Conservation (phyloP, 2,329 filamentous ascomycete genomes). For the Xylogone sp. region DNA sequence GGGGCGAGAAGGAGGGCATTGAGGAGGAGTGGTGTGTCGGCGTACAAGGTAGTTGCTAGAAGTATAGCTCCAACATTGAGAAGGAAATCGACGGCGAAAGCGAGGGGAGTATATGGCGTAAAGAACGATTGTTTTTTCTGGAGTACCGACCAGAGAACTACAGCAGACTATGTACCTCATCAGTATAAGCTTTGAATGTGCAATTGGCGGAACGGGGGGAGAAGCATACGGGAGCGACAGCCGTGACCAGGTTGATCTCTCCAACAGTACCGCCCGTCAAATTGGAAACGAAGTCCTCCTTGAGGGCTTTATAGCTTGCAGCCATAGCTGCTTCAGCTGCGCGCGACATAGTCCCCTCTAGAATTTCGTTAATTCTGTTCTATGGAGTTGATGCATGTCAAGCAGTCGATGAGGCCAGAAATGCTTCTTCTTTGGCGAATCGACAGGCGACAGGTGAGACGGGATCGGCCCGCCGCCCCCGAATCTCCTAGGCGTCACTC, state of each 20-base stretch:
- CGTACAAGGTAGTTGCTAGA: constrained; percentile 83
- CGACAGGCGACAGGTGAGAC: no score
- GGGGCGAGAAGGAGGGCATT: constrained; percentile 71
- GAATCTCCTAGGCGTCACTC: no score
- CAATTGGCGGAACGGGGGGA: constrained; percentile 4
- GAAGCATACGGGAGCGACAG: constrained; percentile 74
- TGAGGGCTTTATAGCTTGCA: constrained; percentile 78
- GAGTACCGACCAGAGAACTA: constrained; percentile 83
- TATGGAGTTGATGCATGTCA: not conserved
- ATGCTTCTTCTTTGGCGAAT: no score
- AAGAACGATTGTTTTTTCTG: constrained; percentile 85
- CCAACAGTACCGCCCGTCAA: constrained; percentile 76
- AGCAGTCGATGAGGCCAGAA: not conserved
- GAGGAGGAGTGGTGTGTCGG: constrained; percentile 68
- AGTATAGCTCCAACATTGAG: constrained; percentile 81
- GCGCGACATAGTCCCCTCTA: constrained; percentile 19
- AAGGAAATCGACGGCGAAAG: constrained; percentile 75
- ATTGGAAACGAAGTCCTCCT: constrained; percentile 94
- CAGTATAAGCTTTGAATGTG: constrained; percentile 14
- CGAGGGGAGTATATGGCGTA: constrained; percentile 64
- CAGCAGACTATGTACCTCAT: constrained; percentile 58
- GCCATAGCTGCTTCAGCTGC: constrained; percentile 32
- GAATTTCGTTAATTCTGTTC: not conserved
- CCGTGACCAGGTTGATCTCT: constrained; percentile 84
- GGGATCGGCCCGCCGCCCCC: no score